Evolutionary conservation across 1,284 basidiomycete genomes (phyloP), one percentile per base, ranked within the genome.

Genomic region (Mycosarcoma maydis): DNA sequence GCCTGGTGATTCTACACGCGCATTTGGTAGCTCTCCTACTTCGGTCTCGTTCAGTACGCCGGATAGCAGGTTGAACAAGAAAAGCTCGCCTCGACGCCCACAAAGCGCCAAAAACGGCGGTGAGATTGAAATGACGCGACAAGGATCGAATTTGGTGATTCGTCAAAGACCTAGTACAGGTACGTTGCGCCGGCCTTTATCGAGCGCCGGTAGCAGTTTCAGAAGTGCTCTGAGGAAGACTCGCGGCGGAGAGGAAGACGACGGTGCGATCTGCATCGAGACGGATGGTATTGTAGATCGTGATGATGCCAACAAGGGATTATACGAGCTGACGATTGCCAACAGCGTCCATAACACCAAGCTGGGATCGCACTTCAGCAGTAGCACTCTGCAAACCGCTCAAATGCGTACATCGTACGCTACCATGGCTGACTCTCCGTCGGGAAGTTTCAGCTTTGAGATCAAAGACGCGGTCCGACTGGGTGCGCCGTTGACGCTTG

Each of bases 391-490:
- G 13, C 22, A 37, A 3, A 45, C 50, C 7, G 19, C 27, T 3
- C 38, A 47, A 3, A 36, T 37, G 10, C 23, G 39, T 7, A 16
- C n/a, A 14, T 52, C 40, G 27, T 42, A 24, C 23, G 50, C 41
- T 13, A 60, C 44, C 7, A 20, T 38, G 8, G 11, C 37, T n/a
- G n/a, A n/a, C 13, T 61, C 58, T 23, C 59, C 59, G 0, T 24
- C 50, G n/a, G 66, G 59, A 1, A 64, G 59, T 19, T 69, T 51
- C 37, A 62, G 52, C 20, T 69, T 62, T 24, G 66, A 69, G 48
- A 69, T 69, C 40, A 54, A 44, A 16, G 59, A 69, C 24, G 59
- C 48, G 19, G 51, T 69, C 3, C 20, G 48, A 4, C 17, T 43
- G 30, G 4, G 24, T 3, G 47, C 37, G 6, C 56, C 56, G 3